phyloP scores from a whole-genome alignment of 306 rosid species.

The Sindora glabra region DNA sequence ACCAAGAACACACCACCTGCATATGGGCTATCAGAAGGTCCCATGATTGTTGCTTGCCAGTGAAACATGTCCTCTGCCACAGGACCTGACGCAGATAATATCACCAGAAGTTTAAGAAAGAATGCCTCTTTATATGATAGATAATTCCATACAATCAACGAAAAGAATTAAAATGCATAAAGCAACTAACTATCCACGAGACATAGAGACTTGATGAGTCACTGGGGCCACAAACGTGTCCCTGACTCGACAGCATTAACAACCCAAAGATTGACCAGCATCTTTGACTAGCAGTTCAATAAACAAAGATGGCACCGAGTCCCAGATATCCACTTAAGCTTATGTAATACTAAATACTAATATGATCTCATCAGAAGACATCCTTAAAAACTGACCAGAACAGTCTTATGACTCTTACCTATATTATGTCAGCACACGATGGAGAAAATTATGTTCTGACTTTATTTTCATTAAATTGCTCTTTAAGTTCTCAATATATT shows the following conservation, averaged over 20 bases:
- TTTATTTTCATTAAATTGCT: background rate
- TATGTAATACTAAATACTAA: background rate
- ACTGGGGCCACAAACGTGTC: background rate
- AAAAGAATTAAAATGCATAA: background rate
- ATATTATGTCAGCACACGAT: background rate
- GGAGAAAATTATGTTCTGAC: background rate
- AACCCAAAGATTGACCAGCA: too few relatives aligned
- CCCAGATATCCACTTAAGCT: background rate
- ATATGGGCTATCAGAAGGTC: slow-evolving; percentile 81
- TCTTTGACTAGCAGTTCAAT: background rate
- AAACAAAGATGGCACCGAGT: background rate
- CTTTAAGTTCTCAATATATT: background rate
- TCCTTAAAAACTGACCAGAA: background rate
- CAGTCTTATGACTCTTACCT: background rate
- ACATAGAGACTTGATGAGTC: background rate
- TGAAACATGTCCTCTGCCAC: slow-evolving; percentile 97
- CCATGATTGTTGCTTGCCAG: slow-evolving; percentile 92
- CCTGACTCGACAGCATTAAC: too few relatives aligned
- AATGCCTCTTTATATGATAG: background rate
- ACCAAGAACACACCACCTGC: slow-evolving; percentile 79
- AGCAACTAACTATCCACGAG: too few relatives aligned
- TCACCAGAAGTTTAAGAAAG: background rate
- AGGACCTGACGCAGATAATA: slow-evolving; percentile 43
- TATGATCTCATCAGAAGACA: background rate
- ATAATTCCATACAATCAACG: background rate